These are phyloP conservation scores for Curvularia eragrostidis DNA, from an alignment of 2,329 filamentous ascomycete species.

Conservation along the genomic window DNA sequence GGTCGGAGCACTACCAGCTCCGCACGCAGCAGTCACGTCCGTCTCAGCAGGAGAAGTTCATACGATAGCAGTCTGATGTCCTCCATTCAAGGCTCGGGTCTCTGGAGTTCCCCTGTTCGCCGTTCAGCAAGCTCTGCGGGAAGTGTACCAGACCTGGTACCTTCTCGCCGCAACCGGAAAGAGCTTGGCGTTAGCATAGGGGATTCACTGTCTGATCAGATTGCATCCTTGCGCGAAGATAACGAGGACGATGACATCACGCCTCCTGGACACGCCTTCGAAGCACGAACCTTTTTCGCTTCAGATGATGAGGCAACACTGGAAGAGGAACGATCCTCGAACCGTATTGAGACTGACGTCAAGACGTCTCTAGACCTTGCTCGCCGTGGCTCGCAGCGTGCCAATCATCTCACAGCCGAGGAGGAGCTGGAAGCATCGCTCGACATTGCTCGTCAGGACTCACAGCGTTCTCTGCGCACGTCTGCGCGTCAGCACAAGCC, in stretches of 20 bases:
- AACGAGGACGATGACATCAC: conserved; percentile 40
- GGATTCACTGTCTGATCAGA: conserved; percentile 44
- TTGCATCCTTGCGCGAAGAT: conserved; percentile 40
- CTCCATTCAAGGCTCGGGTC: conserved; percentile 38
- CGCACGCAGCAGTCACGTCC: conserved; percentile 58
- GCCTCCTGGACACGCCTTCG: conserved; percentile 35
- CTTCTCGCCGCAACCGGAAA: conserved; percentile 42
- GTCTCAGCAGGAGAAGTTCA: conserved; percentile 63
- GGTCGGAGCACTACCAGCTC: conserved; percentile 50
- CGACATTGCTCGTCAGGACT: conserved; percentile 33
- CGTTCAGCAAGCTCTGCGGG: conserved; percentile 49
- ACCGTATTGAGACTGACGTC: conserved; percentile 31
- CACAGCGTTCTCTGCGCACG: conserved; percentile 23
- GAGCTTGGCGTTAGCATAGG: conserved; percentile 38
- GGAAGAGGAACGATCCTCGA: conserved; percentile 7
- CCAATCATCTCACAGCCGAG: conserved; percentile 19
- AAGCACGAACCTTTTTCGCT: conserved; percentile 42
- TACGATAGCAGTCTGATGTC: conserved; percentile 64
- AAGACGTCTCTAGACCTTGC: conserved; percentile 37
- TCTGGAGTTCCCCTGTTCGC: conserved; percentile 45
- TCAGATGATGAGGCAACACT: conserved; percentile 30
- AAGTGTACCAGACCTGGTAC: conserved; percentile 49
- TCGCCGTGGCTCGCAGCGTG: conserved; percentile 33
- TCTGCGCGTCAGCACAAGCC: conserved; percentile 39
- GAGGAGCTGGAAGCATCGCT: conserved; percentile 30